Conservation (phyloP, 805 yeast genomes). For the Wickerhamomyces canadensis region DNA sequence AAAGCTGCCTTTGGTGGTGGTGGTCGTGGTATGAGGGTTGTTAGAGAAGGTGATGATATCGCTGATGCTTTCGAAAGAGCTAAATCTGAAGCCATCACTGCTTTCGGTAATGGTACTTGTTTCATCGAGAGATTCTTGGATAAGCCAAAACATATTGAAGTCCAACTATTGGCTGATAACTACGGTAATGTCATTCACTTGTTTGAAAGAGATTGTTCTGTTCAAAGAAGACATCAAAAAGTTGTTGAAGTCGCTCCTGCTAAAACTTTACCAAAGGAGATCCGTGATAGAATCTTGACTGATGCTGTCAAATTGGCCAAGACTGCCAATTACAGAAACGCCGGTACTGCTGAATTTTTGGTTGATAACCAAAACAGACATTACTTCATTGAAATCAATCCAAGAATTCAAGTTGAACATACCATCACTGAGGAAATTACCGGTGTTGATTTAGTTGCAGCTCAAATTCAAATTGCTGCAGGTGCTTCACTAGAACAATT, state of each 20-base stretch:
- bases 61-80: conserved; percentile 92
- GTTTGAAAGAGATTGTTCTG: conserved; percentile 98
- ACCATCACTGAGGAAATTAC: conserved; percentile 98
- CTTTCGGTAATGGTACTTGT: conserved; percentile 99
- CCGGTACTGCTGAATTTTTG: conserved; percentile 97
- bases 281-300: conserved; percentile 85
- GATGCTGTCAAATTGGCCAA: conserved; percentile 94
- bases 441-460: conserved; percentile 96
- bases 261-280: conserved; percentile 72
- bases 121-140: conserved; percentile 93
- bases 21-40: conserved; percentile 99
- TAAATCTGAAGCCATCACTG: conserved; percentile 84
- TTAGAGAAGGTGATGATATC: conserved; percentile 90
- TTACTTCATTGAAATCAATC: conserved; percentile 96
- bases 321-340: conserved; percentile 87
- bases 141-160: conserved; percentile 97
- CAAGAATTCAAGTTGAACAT: conserved; percentile 97
- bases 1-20: conserved; percentile 99
- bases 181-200: conserved; percentile 93
- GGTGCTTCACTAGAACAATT: conserved; percentile 92
- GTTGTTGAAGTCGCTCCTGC: conserved; percentile 99
- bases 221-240: conserved; percentile 98
- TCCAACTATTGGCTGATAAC: conserved; percentile 88
- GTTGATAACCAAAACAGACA: conserved; percentile 93
- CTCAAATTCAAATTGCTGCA: conserved; percentile 98